Evolutionary conservation across 2,329 filamentous ascomycete species (phyloP), one percentile per base, ranked within the genome.

Genomic region (Phialophora chinensis): DNA sequence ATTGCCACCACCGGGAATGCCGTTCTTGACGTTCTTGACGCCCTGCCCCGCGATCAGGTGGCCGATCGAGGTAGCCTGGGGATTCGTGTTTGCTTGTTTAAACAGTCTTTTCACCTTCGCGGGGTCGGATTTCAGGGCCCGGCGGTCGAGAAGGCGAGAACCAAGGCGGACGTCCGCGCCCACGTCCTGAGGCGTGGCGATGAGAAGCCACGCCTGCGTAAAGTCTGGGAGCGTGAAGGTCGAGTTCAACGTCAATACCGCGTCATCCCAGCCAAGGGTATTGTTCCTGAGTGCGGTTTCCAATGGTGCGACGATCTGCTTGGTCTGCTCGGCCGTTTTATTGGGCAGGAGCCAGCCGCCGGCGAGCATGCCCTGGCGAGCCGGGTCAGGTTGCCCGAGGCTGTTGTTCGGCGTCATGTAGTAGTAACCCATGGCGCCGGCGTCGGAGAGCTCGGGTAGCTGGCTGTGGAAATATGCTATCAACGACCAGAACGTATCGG

Each of bases 401-500:
- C 55, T 44, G 0, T 78, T 73, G 59, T 70, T 57, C 10, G 69
- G 60, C 5, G 55, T 27, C n/a, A 63, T 57, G 27, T 27, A 69
- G 33, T 69, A 71, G 57, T 69, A 69, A 14, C 67, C 69, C 67
- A 71, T 69, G 56, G 49, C 65, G 3, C 69, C 69, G 10, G 56
- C 38, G 35, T 71, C 69, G 14, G 65, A 64, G 29, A 71, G 25
- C 12, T 59, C 61, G 7, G 69, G 69, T 5, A 71, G 56, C 23
- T 69, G 65, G 11, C 25, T 59, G 65, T 72, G 76, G 60, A 85
- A 78, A 25, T 81, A 82, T 0, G 80, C 75, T 23, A 88, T 77
- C 1, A 80, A 82, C 53, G 79, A 71, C 72, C 82, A 88, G 76
- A 83, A 88, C 0, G 72, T 76, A 25, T 84, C 80, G 0, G 71